Base-by-base conservation (phyloP, 495 filamentous ascomycete species). In the Penicillium riverlandense region DNA sequence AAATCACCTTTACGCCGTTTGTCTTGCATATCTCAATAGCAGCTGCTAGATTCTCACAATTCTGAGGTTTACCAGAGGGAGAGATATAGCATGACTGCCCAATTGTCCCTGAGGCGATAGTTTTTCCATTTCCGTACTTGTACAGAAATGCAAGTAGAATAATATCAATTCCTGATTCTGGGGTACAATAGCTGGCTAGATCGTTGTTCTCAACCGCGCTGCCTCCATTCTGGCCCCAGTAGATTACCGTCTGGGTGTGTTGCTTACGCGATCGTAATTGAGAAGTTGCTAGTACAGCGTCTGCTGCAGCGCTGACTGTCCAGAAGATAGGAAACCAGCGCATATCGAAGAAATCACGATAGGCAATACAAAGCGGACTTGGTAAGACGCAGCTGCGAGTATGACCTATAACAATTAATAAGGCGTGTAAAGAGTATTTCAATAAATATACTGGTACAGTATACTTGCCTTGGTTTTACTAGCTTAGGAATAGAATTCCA, bases 61-160 rank as follows among this genome's bases (percentile, higher is more conserved):
- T 61, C 33, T 40, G 35, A 3, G 52, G 37, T 11, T 63, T 38
- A n/a, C 60, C 62, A 2, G 34, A 22, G 48, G 41, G 4, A 40
- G 58, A 41, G 14, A 62, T 43, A 33, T 12, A 55, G 42, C 50
- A 57, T 11, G 53, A 43, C 13, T 52, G 36, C 22, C 60, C 62
- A 36, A 53, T 56, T 28, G 50, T 49, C 30, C 67, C 50, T 11
- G 39, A 52, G 6, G 66, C 55, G 15, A 55, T 57, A 15, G 45
- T 49, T 9, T 52, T 45, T 8, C 62, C 48, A 34, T 53, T 54
- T 6, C 55, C 58, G 48, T 61, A 78, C 15, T 57, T 35, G 48
- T 65, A 68, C n/a, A 82, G 41, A 61, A 82, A 79, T 29, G 77
- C 65, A 7, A 82, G 61, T 8, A 75, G 67, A 38, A 80, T 57